phyloP scores from a whole-genome alignment of 2,329 filamentous ascomycete species.

The Leptographium flavum region DNA sequence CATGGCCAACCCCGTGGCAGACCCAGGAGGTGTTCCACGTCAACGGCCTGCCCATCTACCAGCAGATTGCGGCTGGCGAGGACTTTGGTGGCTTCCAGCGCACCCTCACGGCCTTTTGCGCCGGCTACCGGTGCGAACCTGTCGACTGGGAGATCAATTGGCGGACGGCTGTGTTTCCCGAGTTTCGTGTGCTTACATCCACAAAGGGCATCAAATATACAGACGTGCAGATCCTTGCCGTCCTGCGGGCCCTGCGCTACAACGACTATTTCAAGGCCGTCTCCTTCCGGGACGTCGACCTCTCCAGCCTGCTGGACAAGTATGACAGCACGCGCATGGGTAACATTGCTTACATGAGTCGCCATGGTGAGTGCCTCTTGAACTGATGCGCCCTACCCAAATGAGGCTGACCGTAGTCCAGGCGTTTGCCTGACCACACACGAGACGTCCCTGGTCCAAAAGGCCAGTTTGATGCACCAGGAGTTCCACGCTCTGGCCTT shows the following conservation, averaged over 20 bases:
- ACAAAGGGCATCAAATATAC: slow-evolving; percentile 26
- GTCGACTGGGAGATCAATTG: slow-evolving; percentile 39
- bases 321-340: slow-evolving; percentile 31
- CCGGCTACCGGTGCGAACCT: slow-evolving; percentile 33
- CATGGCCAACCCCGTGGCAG: slow-evolving; percentile 43
- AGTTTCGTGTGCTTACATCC: slow-evolving; percentile 36
- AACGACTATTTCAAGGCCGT: slow-evolving; percentile 45
- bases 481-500: slow-evolving; percentile 42
- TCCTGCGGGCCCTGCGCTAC: slow-evolving; percentile 40
- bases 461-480: slow-evolving; percentile 37
- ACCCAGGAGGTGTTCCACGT: slow-evolving; percentile 34
- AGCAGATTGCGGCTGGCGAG: slow-evolving; percentile 39
- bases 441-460: slow-evolving; percentile 31
- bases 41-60: slow-evolving; percentile 34
- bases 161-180: slow-evolving; percentile 31
- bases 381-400: neutral
- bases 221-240: slow-evolving; percentile 37
- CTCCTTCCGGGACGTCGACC: slow-evolving; percentile 38
- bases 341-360: slow-evolving; percentile 34
- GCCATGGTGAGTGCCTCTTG: slow-evolving; percentile 27
- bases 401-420: slow-evolving; percentile 4
- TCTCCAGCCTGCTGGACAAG: slow-evolving; percentile 25
- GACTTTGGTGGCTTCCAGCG: slow-evolving; percentile 37
- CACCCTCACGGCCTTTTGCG: slow-evolving; percentile 40
- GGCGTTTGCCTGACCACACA: slow-evolving; percentile 33